Conservation (phyloP, 768 basidiomycete genomes). For the Leccinum obscurum region DNA sequence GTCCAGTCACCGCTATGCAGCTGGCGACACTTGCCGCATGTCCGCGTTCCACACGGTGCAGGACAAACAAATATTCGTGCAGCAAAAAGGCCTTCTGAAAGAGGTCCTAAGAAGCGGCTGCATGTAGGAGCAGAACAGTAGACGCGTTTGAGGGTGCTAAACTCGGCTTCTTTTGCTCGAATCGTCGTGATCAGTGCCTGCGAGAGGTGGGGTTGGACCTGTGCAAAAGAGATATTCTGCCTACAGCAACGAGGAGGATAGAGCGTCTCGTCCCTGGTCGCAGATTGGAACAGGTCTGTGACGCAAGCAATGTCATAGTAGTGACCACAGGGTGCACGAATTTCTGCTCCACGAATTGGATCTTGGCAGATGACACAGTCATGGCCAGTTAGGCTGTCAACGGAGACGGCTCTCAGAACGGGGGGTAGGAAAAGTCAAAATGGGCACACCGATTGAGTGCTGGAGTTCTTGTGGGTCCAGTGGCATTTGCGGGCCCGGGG, state of each 20-base stretch:
- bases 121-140: conserved; percentile 39
- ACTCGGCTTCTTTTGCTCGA: conserved; percentile 31
- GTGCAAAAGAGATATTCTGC: conserved; percentile 27
- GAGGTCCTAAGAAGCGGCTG: conserved; percentile 38
- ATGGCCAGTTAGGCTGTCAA: conserved; percentile 25
- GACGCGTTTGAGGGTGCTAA: conserved; percentile 35
- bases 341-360: conserved; percentile 25
- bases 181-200: conserved; percentile 20
- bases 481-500: background rate
- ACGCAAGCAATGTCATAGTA: conserved; percentile 37
- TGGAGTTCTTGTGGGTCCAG: background rate
- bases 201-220: conserved; percentile 28
- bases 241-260: conserved; percentile 44
- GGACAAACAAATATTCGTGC: conserved; percentile 21
- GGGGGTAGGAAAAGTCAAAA: background rate
- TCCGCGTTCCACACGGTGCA: conserved; percentile 21
- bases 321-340: conserved; percentile 37
- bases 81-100: conserved; percentile 27
- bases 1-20: conserved; percentile 23
- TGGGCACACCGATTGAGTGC: conserved; percentile 17
- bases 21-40: conserved; percentile 30
- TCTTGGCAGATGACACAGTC: conserved; percentile 39
- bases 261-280: conserved; percentile 39
- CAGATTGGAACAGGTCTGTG: conserved; percentile 35
- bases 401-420: background rate